Evolutionary conservation across 2,329 filamentous ascomycete genomes (phyloP), one percentile per base, ranked within the genome.

Genomic region (Byssoonygena ceratinophila): DNA sequence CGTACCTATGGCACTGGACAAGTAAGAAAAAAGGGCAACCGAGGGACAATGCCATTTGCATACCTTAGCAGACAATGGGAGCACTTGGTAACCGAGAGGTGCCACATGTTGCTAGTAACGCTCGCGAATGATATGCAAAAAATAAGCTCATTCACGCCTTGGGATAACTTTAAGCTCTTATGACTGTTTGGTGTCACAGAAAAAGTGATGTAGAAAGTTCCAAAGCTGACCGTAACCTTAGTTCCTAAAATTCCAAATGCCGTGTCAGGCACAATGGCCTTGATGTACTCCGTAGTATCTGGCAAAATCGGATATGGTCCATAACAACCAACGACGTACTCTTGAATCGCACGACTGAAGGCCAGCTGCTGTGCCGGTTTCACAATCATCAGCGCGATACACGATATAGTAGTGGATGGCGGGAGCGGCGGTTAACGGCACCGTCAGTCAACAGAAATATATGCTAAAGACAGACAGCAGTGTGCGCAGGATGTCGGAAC

Each of bases 331-430:
- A 18, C 11, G 9, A 34, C 34, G 20, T 16, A 14, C n/a, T 29
- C 16, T 47, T 36, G 29, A 37, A 22, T 47, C 45, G 45, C 45
- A 47, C 45, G 31, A 47, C 32, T 27, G 29, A 8, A 46, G 44
- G 8, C 14, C 16, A 16, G 6, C 31, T n/a, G 16, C 25, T 31
- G 8, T 32, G 41, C 11, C n/a, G 25, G 41, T 45, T 45, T 45
- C 41, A 45, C 37, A 23, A 20, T 31, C 16, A n/a, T 45, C 12
- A 25, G 9, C 40, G 27, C 2, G 22, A 45, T 2, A 31, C 2
- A 25, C 27, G 14, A 29, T 12, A 29, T 36, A n/a, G 29, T 34
- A 36, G 22, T 36, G 44, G 16, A 46, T 9, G 29, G 29, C 23
- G 25, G n/a, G 8, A 32, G n/a, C 41, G 40, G 8, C 16, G 41